Evolutionary conservation across 306 rosid genomes (phyloP), one percentile per base, ranked within the genome.

Genomic region (Gillenia trifoliata): DNA sequence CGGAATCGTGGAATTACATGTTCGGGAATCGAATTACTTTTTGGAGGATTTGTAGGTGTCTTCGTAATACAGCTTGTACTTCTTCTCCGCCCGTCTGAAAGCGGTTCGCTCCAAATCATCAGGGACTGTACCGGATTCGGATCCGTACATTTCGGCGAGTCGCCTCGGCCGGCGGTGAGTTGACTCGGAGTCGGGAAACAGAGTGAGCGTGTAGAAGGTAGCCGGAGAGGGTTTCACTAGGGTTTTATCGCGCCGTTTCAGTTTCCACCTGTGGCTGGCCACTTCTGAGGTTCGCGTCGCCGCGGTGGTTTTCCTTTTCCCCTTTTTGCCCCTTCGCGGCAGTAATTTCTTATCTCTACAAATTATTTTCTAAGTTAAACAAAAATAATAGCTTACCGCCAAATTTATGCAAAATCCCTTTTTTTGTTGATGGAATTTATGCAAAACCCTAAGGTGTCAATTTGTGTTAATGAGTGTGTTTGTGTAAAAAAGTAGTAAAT

Each of bases 1-100:
- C 49, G 22, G 11, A 78, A 60, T 77, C 43, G 13, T 6, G 56
- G 25, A 34, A 12, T 5, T 23, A 36, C 41, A 36, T 36, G 16
- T 13, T 22, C 5, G 36, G 10, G 36, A 11, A 23, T 71, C 29
- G 49, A 40, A 65, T 30, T 86, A 91, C 96, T 85, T 93, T 74
- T 82, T 87, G 59, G 86, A 80, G 55, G 82, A 79, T 76, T 78
- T 85, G 81, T 79, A 83, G 45, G 80, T 79, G 78, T 87, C 86
- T 49, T 90, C 93, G 82, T 86, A 94, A 74, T 89, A 94, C 50
- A 94, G 90, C 89, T 94, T 91, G 89, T 91, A 91, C 34, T 91
- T 86, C 97, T 94, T 94, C 87, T 94, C 98, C 2, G 97, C 88
- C 83, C 79, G 84, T 73, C 97, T 85, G 87, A 91, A 94, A 45